Conservation (phyloP, 257 asterid genomes). For the Capsicum chinense region DNA sequence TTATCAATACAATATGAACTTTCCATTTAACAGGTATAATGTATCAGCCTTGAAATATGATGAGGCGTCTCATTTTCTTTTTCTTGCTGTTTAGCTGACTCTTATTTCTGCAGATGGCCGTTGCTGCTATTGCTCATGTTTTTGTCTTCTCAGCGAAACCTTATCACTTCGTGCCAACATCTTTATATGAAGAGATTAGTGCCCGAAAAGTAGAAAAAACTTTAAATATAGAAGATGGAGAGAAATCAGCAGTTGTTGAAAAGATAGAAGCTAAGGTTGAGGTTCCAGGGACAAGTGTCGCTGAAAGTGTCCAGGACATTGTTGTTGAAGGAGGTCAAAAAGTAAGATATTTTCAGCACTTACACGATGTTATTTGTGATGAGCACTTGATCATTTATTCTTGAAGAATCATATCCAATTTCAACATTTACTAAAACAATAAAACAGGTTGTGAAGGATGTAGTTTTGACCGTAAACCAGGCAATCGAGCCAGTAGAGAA, state of each 20-base stretch:
- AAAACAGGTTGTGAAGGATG: constrained; percentile 83
- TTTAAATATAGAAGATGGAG: constrained; percentile 55
- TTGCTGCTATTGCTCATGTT: constrained; percentile 92
- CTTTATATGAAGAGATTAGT: constrained; percentile 47
- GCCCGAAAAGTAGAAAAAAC: constrained; percentile 56
- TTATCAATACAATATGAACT: background rate
- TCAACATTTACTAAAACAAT: background rate
- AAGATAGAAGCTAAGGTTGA: constrained; percentile 68
- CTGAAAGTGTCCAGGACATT: constrained; percentile 90
- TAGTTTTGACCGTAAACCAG: constrained; percentile 87
- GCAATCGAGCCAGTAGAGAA: constrained; percentile 94
- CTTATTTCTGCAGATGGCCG: constrained; percentile 69
- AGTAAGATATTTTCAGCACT: constrained; percentile 45
- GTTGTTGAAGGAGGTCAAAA: constrained; percentile 94
- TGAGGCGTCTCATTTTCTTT: background rate
- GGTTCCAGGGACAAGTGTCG: constrained; percentile 86
- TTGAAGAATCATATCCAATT: background rate
- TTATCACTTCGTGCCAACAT: constrained; percentile 60
- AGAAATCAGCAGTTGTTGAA: constrained; percentile 59
- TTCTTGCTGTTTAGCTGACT: background rate
- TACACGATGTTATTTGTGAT: background rate
- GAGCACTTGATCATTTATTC: background rate
- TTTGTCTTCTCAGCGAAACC: constrained; percentile 85
- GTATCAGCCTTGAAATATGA: background rate
- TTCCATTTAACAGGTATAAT: background rate